Base-by-base conservation (phyloP, 2,329 filamentous ascomycete species). In the Aureobasidium melanogenum region DNA sequence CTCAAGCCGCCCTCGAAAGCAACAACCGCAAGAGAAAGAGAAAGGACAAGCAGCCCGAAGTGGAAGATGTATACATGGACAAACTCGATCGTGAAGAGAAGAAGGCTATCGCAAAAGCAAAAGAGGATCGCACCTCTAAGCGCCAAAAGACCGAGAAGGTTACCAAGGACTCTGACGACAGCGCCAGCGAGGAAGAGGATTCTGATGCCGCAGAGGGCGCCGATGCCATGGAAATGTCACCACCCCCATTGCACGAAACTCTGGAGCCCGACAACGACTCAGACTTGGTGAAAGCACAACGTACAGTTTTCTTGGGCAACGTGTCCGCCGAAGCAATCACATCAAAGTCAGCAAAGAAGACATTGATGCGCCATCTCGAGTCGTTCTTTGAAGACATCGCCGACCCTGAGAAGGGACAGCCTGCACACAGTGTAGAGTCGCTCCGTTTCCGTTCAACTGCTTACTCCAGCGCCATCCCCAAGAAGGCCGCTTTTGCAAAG, bases 401-500 rank as follows among this genome's bases (percentile, higher is more conserved):
- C 50, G 74, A 72, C 1, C 77, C 81, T 1, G 41, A 51, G 4
- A 71, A 75, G 46, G 71, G 75, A 62, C 72, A 75, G 44, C 77
- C 77, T 22, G 72, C 75, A 14, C 88, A 89, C 74, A 92, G 89
- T 69, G 80, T 99, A 47, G 89, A 96, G 72, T 96, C 92, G 2
- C 81, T 99, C 63, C 90, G 94, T 24, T 99, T 97, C 80, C 89
- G 94, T 62, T 97, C 93, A 8, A 90, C 91, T 15, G 89, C 94
- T 2, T 97, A 95, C 73, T 83, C 88, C 5, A 85, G 85, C 30
- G 83, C 85, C 17, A 82, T 97, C 61, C 94, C 94, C 54, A 97
- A 96, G 77, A 89, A 93, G 64, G 94, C 93, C n/a, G 89, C 94
- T 26, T 97, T 86, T 73, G 94, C 93, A 64, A 95, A 90, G 68